Evolutionary conservation across 129 eudicot species (phyloP), one percentile per base, ranked within the genome.

Genomic region (Arctium lappa): DNA sequence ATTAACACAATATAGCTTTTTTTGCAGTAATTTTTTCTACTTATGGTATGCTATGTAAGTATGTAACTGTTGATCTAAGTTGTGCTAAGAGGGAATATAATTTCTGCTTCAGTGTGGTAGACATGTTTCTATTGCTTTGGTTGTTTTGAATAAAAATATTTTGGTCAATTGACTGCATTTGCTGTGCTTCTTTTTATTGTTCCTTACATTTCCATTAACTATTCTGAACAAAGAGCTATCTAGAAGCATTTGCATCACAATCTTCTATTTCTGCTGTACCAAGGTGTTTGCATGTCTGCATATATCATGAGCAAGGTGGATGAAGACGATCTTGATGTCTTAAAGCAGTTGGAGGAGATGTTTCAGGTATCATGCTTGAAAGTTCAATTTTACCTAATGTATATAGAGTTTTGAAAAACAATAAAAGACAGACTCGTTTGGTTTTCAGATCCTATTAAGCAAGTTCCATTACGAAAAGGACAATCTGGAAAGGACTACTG

Each of bases 201-300:
- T 79, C 15, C 70, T 16, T 37, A 10, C n/a, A 18, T 53, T 81
- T 81, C 34, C 3, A 10, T 40, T 44, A 42, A 69, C 79, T 34
- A 70, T 73, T 69, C 60, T 48, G n/a, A 39, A 38, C 42, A 68
- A 68, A 31, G 40, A 36, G 13, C 11, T 42, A 68, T 12, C 48
- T 69, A 31, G 65, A 22, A 60, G 80, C 30, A n/a, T 74, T 30
- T 72, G 33, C 39, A 16, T 40, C 31, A 60, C 87, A 66, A 36
- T 73, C 70, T 31, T 60, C 10, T 48, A 48, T 83, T 73, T 30
- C 74, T 77, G 76, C 33, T 72, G 62, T 82, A 81, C 72, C 80
- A 86, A 94, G 99, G 97, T 72, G 89, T 90, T 79, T 91, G 91
- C 88, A 85, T 91, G 92, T 85, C 94, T 69, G 80, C 92, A 30